Percentiles rank a stretch among this genome's conserved stretches.
These are phyloP conservation scores for Spathaspora sp. DNA, from an alignment of 1,139 yeast species.

Conservation along the genomic window DNA sequence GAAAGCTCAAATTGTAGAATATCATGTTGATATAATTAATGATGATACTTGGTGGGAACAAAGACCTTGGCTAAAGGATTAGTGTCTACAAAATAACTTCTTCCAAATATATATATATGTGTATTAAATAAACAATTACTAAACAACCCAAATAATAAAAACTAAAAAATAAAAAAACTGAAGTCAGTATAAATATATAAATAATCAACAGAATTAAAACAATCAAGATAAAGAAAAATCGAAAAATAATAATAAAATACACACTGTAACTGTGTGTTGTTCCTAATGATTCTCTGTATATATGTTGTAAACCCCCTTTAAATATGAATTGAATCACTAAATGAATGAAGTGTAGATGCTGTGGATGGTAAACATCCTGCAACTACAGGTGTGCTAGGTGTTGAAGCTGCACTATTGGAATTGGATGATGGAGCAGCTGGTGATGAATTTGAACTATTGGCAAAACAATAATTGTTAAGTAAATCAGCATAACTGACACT, in stretches of 20 bases:
- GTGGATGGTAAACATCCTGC: constrained; percentile 10
- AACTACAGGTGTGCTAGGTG: constrained; percentile 7
- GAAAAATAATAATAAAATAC: neutral
- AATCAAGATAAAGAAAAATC: neutral
- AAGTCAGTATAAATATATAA: constrained; percentile 1
- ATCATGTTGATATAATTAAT: constrained; percentile 59
- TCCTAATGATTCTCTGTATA: neutral
- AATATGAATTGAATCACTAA: constrained; percentile 34
- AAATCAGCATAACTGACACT: constrained; percentile 30
- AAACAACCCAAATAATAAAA: neutral
- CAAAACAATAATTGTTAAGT: constrained; percentile 34
- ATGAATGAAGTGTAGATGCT: constrained; percentile 26
- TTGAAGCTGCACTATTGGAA: constrained; percentile 8
- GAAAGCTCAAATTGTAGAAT: constrained; percentile 44
- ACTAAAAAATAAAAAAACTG: no score
- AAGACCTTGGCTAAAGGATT: constrained; percentile 34
- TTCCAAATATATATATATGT: neutral
- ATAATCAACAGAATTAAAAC: neutral
- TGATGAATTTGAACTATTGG: constrained; percentile 19
- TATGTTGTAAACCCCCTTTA: constrained; percentile 10
- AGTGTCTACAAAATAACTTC: no score
- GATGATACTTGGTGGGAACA: constrained; percentile 55
- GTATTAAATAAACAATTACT: constrained; percentile 1
- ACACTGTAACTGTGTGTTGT: neutral
- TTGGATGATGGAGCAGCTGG: neutral